Conservation (phyloP, 2,329 filamentous ascomycete genomes). For the Nemania diffusa region DNA sequence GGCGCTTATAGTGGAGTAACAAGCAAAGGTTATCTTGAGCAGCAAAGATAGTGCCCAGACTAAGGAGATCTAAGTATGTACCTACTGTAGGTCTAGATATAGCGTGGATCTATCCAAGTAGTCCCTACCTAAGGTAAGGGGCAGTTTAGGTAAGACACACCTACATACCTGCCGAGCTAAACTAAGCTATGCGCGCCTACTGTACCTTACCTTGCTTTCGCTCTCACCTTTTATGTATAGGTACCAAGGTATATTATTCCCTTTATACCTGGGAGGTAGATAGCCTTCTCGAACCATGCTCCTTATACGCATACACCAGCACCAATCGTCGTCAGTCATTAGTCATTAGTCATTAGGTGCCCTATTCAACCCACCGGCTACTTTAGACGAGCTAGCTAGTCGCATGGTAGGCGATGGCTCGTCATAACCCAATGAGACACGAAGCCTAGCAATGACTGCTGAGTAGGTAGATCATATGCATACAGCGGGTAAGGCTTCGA, state of each 20-base stretch:
- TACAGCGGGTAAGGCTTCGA: slow-evolving; percentile 18
- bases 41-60: not conserved
- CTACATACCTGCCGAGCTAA: not conserved
- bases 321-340: slow-evolving; percentile 2
- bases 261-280: not conserved
- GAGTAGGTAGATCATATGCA: slow-evolving; percentile 24
- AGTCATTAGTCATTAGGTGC: not conserved
- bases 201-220: no score
- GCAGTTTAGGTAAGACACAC: not conserved
- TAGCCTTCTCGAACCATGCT: slow-evolving; percentile 21
- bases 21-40: not conserved
- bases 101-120: not conserved
- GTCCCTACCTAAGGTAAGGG: not conserved
- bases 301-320: slow-evolving; percentile 26
- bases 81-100: not conserved
- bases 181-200: no score
- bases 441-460: slow-evolving; percentile 7
- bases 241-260: no score
- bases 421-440: slow-evolving; percentile 11
- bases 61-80: not conserved
- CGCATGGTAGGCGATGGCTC: not conserved
- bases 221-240: no score
- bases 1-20: slow-evolving; percentile 12
- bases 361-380: slow-evolving; percentile 19
- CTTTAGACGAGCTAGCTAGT: slow-evolving; percentile 8